A percentile compares a stretch with the other conserved stretches of the same genome.
Evolutionary conservation across 1,284 basidiomycete genomes (phyloP).

Genomic region (Gastroboletus turbinatus): DNA sequence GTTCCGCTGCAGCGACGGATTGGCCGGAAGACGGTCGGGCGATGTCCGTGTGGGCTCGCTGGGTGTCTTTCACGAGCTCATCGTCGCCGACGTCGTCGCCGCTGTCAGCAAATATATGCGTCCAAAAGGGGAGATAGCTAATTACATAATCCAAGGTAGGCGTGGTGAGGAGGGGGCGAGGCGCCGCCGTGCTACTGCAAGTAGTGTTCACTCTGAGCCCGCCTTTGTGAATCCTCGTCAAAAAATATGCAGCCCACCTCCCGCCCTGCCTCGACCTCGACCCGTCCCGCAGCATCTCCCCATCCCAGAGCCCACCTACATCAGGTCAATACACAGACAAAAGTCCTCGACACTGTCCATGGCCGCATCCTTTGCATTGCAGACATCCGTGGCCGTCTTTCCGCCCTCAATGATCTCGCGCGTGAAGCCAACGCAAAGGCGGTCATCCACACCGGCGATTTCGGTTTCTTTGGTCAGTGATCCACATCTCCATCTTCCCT

Average conservation of each 20-base stretch:
- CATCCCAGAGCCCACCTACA: constrained; percentile 46
- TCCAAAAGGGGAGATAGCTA: constrained; percentile 20
- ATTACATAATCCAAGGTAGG: constrained; percentile 27
- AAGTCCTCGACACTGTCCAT: constrained; percentile 69
- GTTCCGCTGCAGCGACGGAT: neutral
- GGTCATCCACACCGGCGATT: constrained; percentile 98
- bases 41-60: constrained; percentile 11
- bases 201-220: constrained; percentile 3
- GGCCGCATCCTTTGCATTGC: constrained; percentile 95
- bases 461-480: constrained; percentile 90
- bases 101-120: constrained; percentile 10
- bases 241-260: constrained; percentile 44
- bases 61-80: constrained; percentile 29
- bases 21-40: constrained; percentile 3
- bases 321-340: constrained; percentile 75
- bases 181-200: neutral
- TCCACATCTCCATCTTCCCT: neutral
- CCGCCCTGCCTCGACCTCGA: constrained; percentile 58
- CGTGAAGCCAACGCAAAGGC: constrained; percentile 87
- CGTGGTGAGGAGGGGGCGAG: neutral
- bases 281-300: constrained; percentile 55
- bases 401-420: constrained; percentile 88
- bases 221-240: constrained; percentile 21
- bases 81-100: constrained; percentile 25
- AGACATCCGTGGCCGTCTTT: constrained; percentile 89